Percentiles rank a stretch among this genome's conserved stretches.
phyloP scores from a whole-genome alignment of 345 rosid species.

The Lagerstroemia speciosa region DNA sequence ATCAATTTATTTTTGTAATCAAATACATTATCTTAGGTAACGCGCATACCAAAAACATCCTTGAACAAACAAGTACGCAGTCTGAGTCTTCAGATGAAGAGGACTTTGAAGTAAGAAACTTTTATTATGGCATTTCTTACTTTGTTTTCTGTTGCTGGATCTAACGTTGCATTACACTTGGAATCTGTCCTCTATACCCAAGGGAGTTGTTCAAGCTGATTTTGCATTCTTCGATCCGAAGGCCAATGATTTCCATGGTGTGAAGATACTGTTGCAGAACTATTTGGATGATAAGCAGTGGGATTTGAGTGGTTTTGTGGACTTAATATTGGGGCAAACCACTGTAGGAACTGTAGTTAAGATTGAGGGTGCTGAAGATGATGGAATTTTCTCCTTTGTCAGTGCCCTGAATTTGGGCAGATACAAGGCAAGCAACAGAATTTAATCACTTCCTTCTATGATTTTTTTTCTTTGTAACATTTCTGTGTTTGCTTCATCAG shows the following conservation, averaged over 20 bases:
- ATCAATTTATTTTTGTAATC: neutral
- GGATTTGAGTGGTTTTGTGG: constrained; percentile 89
- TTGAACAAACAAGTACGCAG: constrained; percentile 13
- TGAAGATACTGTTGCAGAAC: constrained; percentile 52
- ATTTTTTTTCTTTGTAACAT: neutral
- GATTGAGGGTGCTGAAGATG: constrained; percentile 67
- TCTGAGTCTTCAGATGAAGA: constrained; percentile 44
- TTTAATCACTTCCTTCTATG: neutral
- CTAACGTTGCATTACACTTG: constrained; percentile 3
- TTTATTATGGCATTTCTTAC: neutral
- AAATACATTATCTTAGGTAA: constrained; percentile 11
- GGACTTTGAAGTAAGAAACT: constrained; percentile 42
- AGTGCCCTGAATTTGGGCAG: constrained; percentile 67
- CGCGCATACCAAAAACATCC: constrained; percentile 15
- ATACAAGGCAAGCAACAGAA: constrained; percentile 43
- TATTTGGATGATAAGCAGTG: constrained; percentile 68
- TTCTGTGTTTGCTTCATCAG: neutral
- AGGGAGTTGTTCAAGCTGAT: constrained; percentile 83
- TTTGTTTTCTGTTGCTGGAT: neutral
- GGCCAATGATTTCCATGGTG: constrained; percentile 68
- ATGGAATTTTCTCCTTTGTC: constrained; percentile 49
- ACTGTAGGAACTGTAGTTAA: constrained; percentile 92
- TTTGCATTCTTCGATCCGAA: constrained; percentile 91
- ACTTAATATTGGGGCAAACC: constrained; percentile 67
- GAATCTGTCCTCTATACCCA: neutral